Conservation (phyloP, 345 rosid genomes). For the Arabidopsis suecica region DNA sequence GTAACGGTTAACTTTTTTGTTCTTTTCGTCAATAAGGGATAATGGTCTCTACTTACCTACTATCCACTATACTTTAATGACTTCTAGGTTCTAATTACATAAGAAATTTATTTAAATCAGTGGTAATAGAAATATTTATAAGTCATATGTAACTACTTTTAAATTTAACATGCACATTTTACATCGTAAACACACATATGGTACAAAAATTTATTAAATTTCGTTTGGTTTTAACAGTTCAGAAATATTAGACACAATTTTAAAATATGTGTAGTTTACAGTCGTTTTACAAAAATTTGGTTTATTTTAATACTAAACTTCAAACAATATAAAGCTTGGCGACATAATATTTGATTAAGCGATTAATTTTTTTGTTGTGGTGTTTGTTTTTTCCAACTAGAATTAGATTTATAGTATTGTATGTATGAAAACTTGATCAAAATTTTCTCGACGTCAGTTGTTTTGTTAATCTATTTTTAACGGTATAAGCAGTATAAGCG, state of each 20-base stretch:
- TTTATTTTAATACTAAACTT: not conserved
- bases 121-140: not conserved
- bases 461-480: not conserved
- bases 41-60: not conserved
- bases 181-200: not conserved
- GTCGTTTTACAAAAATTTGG: not conserved
- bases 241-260: not conserved
- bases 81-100: not conserved
- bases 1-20: not conserved
- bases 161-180: not conserved
- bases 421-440: not conserved
- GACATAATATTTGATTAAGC: not conserved
- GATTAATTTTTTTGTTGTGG: not conserved
- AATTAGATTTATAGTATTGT: not conserved
- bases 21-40: not conserved
- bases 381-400: not conserved
- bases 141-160: no score
- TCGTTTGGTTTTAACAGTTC: not conserved
- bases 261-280: not conserved
- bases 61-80: not conserved
- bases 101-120: not conserved
- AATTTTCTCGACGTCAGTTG: not conserved
- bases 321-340: not conserved
- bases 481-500: no score
- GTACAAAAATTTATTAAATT: not conserved